Percentiles rank a stretch among this genome's conserved stretches.
These are phyloP conservation scores for Lentinula edodes DNA, from an alignment of 768 basidiomycete species.

Conservation along the genomic window DNA sequence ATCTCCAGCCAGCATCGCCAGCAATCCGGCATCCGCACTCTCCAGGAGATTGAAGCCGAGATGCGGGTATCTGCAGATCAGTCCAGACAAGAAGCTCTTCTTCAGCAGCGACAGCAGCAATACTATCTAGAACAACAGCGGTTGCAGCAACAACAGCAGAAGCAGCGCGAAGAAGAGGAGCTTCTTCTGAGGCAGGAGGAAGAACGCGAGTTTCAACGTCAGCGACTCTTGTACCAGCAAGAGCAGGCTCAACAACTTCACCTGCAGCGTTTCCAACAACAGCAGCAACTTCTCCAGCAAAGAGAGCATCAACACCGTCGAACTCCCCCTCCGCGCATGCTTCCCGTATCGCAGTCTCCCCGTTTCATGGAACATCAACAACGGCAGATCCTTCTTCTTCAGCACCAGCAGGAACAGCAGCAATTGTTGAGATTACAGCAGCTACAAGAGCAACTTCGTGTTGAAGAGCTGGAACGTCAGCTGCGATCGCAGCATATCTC, in stretches of 20 bases:
- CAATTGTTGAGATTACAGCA: conserved; percentile 54
- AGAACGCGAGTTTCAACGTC: conserved; percentile 29
- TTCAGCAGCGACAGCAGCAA: conserved; percentile 36
- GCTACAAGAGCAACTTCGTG: conserved; percentile 56
- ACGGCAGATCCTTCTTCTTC: conserved; percentile 61
- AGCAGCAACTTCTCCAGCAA: conserved; percentile 36
- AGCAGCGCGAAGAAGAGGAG: conserved; percentile 26
- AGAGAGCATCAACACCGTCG: conserved; percentile 40
- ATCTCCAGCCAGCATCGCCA: conserved; percentile 13
- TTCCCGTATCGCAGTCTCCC: conserved; percentile 71
- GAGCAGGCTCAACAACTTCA: conserved; percentile 34
- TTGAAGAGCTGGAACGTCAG: conserved; percentile 65
- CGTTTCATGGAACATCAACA: conserved; percentile 74
- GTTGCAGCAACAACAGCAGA: conserved; percentile 24
- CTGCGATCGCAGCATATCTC: conserved; percentile 49
- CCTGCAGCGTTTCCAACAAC: conserved; percentile 42
- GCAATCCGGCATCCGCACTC: conserved; percentile 47
- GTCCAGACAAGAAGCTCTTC: conserved; percentile 24
- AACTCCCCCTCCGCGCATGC: conserved; percentile 72
- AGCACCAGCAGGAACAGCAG: conserved; percentile 63
- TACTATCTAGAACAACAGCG: conserved; percentile 20
- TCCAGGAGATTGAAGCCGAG: conserved; percentile 82
- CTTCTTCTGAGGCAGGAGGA: conserved; percentile 27
- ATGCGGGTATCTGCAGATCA: conserved; percentile 64
- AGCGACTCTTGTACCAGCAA: conserved; percentile 43